Percentiles rank a stretch among this genome's conserved stretches.
phyloP scores from a whole-genome alignment of 805 yeast species.

The Saccharomyces eubayanus region DNA sequence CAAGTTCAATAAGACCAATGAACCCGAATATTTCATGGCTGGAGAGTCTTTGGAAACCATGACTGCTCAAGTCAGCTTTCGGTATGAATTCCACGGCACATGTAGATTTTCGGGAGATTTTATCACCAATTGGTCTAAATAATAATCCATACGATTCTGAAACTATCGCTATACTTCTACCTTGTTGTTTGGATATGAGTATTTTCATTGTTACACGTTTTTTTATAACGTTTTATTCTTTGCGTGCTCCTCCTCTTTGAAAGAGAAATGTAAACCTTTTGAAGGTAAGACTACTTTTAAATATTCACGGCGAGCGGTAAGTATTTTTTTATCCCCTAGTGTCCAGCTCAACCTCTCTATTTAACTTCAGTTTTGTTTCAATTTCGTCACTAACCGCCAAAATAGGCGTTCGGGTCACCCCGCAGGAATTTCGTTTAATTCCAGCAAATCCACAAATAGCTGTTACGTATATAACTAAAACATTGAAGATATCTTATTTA shows the following conservation, averaged over 20 bases:
- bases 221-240: neutral
- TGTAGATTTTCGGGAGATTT: constrained; percentile 16
- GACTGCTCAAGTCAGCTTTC: constrained; percentile 31
- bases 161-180: constrained; percentile 12
- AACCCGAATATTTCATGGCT: constrained; percentile 52
- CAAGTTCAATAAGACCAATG: constrained; percentile 73
- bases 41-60: constrained; percentile 37
- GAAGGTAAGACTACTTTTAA: neutral
- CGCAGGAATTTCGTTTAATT: neutral
- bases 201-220: constrained; percentile 13
- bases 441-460: neutral
- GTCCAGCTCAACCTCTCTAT: neutral
- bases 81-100: constrained; percentile 46
- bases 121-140: constrained; percentile 33
- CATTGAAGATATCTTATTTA: neutral
- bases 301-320: neutral
- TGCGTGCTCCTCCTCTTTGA: neutral
- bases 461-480: neutral
- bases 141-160: constrained; percentile 34
- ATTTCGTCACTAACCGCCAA: neutral
- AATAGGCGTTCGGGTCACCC: neutral
- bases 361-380: neutral
- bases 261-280: neutral
- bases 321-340: neutral
- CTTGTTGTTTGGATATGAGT: constrained; percentile 16